A percentile compares a stretch with the other conserved stretches of the same genome.
These are phyloP conservation scores for Picocystis sp. DNA, from an alignment of 163 green algal genomes.

Conservation along the genomic window DNA sequence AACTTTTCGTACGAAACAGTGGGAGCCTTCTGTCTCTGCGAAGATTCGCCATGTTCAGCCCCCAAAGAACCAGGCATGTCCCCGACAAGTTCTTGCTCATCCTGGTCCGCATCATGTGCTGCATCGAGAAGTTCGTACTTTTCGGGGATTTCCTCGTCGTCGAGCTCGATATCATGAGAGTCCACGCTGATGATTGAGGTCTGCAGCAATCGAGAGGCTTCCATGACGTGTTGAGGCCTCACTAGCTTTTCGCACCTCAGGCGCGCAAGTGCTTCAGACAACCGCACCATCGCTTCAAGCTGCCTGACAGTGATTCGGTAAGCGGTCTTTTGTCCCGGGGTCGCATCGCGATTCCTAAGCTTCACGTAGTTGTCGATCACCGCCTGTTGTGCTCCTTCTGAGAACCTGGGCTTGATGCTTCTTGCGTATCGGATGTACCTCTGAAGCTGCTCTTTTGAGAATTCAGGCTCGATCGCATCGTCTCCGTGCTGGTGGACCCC, in stretches of 20 bases:
- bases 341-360: slow-evolving; percentile 44
- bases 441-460: slow-evolving; percentile 72
- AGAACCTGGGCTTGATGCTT: slow-evolving; percentile 45
- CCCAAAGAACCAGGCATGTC: slow-evolving; percentile 4
- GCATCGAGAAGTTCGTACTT: slow-evolving; percentile 18
- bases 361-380: slow-evolving; percentile 49
- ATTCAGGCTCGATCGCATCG: slow-evolving; percentile 42
- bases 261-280: slow-evolving; percentile 82
- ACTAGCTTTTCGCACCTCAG: slow-evolving; percentile 35
- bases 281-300: slow-evolving; percentile 85
- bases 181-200: slow-evolving; percentile 44
- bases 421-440: slow-evolving; percentile 82
- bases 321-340: slow-evolving; percentile 41
- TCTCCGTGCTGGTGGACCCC: slow-evolving; percentile 45
- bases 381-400: slow-evolving; percentile 22
- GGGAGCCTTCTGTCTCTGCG: slow-evolving; percentile 12
- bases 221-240: slow-evolving; percentile 29
- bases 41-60: not conserved
- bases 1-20: slow-evolving; percentile 48
- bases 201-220: slow-evolving; percentile 42
- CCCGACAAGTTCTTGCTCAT: slow-evolving; percentile 11
- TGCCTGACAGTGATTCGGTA: slow-evolving; percentile 97
- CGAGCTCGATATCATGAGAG: slow-evolving; percentile 28
- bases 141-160: slow-evolving; percentile 23
- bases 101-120: not conserved